phyloP scores from a whole-genome alignment of 2,329 filamentous ascomycete species.

The Nothophoma quercina region DNA sequence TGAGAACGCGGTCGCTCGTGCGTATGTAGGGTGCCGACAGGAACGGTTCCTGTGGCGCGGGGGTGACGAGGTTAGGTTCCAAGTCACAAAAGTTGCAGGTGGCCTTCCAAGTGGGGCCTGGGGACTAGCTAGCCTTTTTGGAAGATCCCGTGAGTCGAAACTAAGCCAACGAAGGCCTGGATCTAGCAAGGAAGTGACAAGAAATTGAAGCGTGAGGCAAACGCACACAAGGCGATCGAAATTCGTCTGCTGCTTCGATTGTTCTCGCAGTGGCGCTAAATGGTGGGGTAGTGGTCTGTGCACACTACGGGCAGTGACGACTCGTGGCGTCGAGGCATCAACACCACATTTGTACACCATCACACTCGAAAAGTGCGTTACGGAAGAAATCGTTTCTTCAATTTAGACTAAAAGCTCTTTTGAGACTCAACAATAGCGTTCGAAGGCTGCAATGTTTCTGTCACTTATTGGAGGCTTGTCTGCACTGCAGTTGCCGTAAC shows the following conservation, averaged over 20 bases:
- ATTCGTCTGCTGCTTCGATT: conserved; percentile 25
- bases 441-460: too few species aligned
- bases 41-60: conserved; percentile 21
- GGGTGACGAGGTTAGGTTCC: conserved; percentile 16
- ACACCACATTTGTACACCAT: not conserved
- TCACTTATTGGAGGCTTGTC: too few species aligned
- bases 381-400: too few species aligned
- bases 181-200: conserved; percentile 29
- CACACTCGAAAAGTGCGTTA: too few species aligned
- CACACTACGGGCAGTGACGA: not conserved
- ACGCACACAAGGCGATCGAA: conserved; percentile 40
- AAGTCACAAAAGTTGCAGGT: conserved; percentile 15
- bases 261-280: conserved; percentile 12
- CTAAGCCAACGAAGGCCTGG: conserved; percentile 37
- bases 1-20: conserved; percentile 5
- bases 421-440: too few species aligned
- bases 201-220: conserved; percentile 28
- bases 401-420: too few species aligned
- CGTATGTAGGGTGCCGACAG: conserved; percentile 9
- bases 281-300: conserved; percentile 12
- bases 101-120: conserved; percentile 11
- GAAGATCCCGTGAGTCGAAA: conserved; percentile 32
- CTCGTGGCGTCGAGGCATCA: not conserved
- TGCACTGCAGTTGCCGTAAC: too few species aligned
- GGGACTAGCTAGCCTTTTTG: conserved; percentile 15